Percentiles rank a stretch among this genome's conserved stretches.
Evolutionary conservation across 352 stramenopile species (phyloP).

Genomic region (Pythium dissimile): DNA sequence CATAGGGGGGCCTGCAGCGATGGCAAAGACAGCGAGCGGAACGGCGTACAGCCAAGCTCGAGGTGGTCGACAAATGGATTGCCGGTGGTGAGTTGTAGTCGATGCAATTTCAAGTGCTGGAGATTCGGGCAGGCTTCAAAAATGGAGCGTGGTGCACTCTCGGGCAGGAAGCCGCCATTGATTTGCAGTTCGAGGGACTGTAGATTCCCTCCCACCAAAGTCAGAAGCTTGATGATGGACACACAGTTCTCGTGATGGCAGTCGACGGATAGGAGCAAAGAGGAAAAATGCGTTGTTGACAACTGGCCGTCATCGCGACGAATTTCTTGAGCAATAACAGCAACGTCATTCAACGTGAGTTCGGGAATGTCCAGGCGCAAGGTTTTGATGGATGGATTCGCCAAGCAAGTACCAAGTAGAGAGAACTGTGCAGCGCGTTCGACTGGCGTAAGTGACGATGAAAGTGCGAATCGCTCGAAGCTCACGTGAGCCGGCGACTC

Average conservation of each 20-base stretch:
- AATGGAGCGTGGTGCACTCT: neutral
- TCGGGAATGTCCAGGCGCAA: slow-evolving; percentile 9
- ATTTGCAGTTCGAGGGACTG: slow-evolving; percentile 2
- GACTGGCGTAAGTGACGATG: neutral
- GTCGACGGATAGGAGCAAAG: slow-evolving; percentile 1
- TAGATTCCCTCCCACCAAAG: neutral
- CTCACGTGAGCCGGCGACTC: neutral
- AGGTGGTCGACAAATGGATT: slow-evolving; percentile 1
- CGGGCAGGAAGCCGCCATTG: neutral
- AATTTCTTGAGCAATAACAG: neutral
- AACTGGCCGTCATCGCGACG: neutral
- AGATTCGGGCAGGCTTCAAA: neutral
- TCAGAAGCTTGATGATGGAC: neutral
- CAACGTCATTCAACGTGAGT: neutral
- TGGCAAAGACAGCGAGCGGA: neutral
- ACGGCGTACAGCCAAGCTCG: neutral
- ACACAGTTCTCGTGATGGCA: slow-evolving; percentile 5
- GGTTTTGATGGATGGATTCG: neutral
- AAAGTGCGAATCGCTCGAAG: neutral
- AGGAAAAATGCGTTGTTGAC: neutral
- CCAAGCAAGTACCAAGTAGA: slow-evolving; percentile 1
- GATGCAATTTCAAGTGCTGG: slow-evolving; percentile 1
- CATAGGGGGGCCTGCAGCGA: neutral
- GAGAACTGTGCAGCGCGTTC: neutral
- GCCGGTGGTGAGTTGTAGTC: neutral